phyloP scores from a whole-genome alignment of 2,329 filamentous ascomycete genomes.

The Ilyonectria destructans region DNA sequence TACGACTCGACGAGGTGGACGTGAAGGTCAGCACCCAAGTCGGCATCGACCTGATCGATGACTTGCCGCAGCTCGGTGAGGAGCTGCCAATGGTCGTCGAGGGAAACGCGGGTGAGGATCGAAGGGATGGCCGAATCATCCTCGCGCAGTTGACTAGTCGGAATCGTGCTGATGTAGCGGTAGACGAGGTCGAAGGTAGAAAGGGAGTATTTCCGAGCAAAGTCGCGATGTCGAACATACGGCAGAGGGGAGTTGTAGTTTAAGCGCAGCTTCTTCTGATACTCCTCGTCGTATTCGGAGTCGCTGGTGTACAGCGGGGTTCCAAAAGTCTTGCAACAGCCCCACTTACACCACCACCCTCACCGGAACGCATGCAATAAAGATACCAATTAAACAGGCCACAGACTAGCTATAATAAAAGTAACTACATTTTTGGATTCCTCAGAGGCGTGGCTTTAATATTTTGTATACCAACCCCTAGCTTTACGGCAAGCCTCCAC shows the following conservation, averaged over 20 bases:
- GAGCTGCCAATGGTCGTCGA: slow-evolving; percentile 50
- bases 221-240: slow-evolving; percentile 44
- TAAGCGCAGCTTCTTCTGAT: slow-evolving; percentile 33
- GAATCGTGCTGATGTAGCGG: slow-evolving; percentile 40
- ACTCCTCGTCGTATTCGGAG: slow-evolving; percentile 45
- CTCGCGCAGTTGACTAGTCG: slow-evolving; percentile 23
- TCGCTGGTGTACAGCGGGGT: too few relatives aligned
- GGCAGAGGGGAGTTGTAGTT: slow-evolving; percentile 42
- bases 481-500: too few relatives aligned
- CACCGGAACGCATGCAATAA: too few relatives aligned
- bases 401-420: too few relatives aligned
- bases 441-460: too few relatives aligned
- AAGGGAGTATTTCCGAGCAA: slow-evolving; percentile 48
- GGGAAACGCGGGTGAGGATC: slow-evolving; percentile 37
- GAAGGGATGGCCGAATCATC: slow-evolving; percentile 33
- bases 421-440: too few relatives aligned
- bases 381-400: too few relatives aligned
- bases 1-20: slow-evolving; percentile 45
- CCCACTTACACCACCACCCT: too few relatives aligned
- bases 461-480: too few relatives aligned
- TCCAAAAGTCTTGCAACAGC: too few relatives aligned
- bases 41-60: slow-evolving; percentile 48
- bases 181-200: slow-evolving; percentile 44
- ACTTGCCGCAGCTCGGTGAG: slow-evolving; percentile 46
- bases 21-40: slow-evolving; percentile 45